Evolutionary conservation across 83 land plant species (phyloP), one percentile per base, ranked within the genome.

Genomic region (Diphasiastrum complanatum): DNA sequence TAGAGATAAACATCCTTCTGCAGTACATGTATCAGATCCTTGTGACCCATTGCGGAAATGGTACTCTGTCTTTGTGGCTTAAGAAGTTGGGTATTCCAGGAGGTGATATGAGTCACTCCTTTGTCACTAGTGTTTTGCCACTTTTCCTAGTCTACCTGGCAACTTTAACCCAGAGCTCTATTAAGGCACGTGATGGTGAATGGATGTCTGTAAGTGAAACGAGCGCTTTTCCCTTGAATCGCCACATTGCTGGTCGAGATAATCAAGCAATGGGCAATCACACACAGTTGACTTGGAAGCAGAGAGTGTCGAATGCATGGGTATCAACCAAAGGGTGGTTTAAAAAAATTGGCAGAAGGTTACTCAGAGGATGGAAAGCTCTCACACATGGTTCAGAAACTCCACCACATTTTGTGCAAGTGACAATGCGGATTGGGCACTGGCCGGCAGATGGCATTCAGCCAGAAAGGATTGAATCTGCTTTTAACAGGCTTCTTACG

Each of bases 401-500:
- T 12, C 95, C 99, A 45, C 99, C 99, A 29, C 90, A 86, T 59
- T 90, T 95, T 75, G 85, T 95, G 27, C 99, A 95, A 65, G 72
- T 95, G 46, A 81, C 97, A 23, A 68, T 95, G 93, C 65, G 74
- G 57, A 90, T 90, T 24, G 52, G 58, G 10, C 35, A 51, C 35
- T 90, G 95, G 85, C 93, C 95, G 46, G 85, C 82, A 41, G 87
- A 91, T 73, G 99, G 95, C 12, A 90, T 95, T 29, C 99, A 95
- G 55, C 99, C 97, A 28, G 95, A 87, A 69, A 84, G 76, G 59
- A 81, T 95, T 59, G 99, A 95, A 49, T 84, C 97, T 36, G 85
- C 79, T 37, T 75, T 90, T 47, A 95, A 95, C 60, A 71, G 72
- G 49, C 41, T 95, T 65, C 93, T 95, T 45, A 51, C 33, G 10